Conservation (phyloP, 768 basidiomycete genomes). For the Myochromella boudieri region DNA sequence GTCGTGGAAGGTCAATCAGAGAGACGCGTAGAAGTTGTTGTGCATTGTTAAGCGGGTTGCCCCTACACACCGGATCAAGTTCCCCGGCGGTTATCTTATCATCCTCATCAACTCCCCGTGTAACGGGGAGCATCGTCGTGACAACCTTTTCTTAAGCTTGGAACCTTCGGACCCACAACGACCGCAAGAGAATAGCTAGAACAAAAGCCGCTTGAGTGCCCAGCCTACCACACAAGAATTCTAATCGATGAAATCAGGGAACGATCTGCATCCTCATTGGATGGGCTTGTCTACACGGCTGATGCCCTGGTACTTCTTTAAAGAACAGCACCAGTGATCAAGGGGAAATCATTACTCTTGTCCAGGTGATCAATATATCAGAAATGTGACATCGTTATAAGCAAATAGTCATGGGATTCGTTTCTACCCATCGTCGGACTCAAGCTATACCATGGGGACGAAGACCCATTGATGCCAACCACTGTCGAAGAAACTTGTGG, state of each 20-base stretch:
- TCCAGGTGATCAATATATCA: conserved; percentile 10
- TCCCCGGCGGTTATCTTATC: conserved; percentile 24
- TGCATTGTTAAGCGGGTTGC: conserved; percentile 16
- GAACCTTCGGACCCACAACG: no score
- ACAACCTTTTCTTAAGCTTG: no score
- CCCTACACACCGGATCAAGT: conserved; percentile 18
- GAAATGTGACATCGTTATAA: neutral
- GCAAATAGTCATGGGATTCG: conserved; percentile 3
- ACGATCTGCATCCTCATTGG: conserved; percentile 12
- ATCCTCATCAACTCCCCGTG: conserved; percentile 21
- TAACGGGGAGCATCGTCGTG: no score
- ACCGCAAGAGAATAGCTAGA: no score
- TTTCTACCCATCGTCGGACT: no score
- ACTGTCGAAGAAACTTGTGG: no score
- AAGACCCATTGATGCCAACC: no score
- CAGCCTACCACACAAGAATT: no score
- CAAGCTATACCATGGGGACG: no score
- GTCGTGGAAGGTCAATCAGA: conserved; percentile 15
- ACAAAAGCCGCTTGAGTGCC: no score
- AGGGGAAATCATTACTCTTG: neutral
- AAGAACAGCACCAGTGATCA: conserved; percentile 9
- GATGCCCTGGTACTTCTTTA: conserved; percentile 11
- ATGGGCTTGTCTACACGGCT: conserved; percentile 11
- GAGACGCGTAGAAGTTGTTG: conserved; percentile 17
- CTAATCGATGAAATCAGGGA: conserved; percentile 19